Evolutionary conservation across 768 basidiomycete species (phyloP).

Genomic region (Dioszegia aurantiaca): DNA sequence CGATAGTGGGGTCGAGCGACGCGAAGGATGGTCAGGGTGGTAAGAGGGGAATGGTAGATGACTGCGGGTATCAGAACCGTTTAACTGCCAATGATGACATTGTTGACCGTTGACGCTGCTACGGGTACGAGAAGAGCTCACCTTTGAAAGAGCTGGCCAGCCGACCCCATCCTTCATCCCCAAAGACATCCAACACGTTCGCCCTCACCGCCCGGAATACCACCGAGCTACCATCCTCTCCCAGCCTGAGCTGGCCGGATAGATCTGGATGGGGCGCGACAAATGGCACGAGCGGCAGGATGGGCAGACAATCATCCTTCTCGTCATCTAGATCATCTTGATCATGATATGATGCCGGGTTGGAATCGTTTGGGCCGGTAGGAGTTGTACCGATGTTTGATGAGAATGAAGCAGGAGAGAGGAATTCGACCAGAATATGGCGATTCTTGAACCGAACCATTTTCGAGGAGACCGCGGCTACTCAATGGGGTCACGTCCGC

Average conservation of each 20-base stretch:
- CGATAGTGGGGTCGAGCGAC: constrained; percentile 77
- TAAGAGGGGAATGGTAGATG: constrained; percentile 81
- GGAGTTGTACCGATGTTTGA: constrained; percentile 12
- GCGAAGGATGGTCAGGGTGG: constrained; percentile 78
- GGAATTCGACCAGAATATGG: constrained; percentile 83
- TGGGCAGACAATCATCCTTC: constrained; percentile 21
- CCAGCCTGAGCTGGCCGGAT: constrained; percentile 40
- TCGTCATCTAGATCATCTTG: constrained; percentile 25
- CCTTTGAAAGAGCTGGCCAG: constrained; percentile 70
- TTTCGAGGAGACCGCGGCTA: no score
- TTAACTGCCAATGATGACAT: no score
- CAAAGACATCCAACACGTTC: constrained; percentile 69
- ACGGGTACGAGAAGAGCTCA: constrained; percentile 53
- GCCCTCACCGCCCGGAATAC: constrained; percentile 70
- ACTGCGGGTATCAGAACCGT: constrained; percentile 59
- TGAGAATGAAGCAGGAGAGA: constrained; percentile 53
- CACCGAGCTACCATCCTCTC: constrained; percentile 25
- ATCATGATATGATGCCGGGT: background rate
- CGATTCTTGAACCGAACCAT: constrained; percentile 85
- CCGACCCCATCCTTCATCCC: constrained; percentile 81
- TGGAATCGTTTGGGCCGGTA: background rate
- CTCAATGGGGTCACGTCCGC: no score
- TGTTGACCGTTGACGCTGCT: no score
- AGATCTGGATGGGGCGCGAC: constrained; percentile 51
- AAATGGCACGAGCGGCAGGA: constrained; percentile 31